These are phyloP conservation scores for Dioszegia hungarica DNA, from an alignment of 768 basidiomycete genomes.

Conservation along the genomic window DNA sequence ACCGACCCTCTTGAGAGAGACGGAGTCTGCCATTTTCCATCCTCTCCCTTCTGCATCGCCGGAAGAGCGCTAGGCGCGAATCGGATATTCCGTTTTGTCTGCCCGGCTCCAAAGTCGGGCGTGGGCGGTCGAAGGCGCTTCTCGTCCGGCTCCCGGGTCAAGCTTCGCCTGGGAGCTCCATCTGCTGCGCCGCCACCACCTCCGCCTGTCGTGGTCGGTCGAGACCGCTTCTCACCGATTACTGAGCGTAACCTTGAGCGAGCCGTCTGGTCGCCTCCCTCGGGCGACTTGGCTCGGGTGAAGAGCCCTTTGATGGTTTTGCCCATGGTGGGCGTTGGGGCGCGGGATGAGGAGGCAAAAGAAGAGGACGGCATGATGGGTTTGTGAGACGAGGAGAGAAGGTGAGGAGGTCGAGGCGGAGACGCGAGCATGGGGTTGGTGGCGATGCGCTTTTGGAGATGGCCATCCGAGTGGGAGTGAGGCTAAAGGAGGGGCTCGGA, in stretches of 20 bases:
- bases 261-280: neutral
- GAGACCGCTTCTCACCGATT: conserved; percentile 5
- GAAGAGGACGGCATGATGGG: conserved; percentile 1
- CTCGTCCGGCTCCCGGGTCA: conserved; percentile 3
- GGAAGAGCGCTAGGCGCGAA: conserved; percentile 21
- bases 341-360: neutral
- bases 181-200: neutral
- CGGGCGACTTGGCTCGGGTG: conserved; percentile 4
- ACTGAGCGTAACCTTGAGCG: conserved; percentile 1
- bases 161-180: neutral
- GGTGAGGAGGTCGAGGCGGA: conserved; percentile 6
- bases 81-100: conserved; percentile 16
- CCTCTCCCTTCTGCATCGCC: conserved; percentile 27
- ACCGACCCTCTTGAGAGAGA: conserved; percentile 38
- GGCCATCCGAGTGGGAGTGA: no score
- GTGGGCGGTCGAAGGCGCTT: conserved; percentile 1
- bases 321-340: conserved; percentile 1
- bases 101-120: conserved; percentile 11
- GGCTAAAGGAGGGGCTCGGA: no score
- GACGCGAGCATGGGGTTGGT: neutral
- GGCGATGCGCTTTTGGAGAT: no score
- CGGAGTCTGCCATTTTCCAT: conserved; percentile 41
- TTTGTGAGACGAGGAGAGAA: conserved; percentile 3
- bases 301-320: conserved; percentile 5
- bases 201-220: neutral